Conservation (phyloP, 306 rosid genomes). For the Pachyrhizus erosus region DNA sequence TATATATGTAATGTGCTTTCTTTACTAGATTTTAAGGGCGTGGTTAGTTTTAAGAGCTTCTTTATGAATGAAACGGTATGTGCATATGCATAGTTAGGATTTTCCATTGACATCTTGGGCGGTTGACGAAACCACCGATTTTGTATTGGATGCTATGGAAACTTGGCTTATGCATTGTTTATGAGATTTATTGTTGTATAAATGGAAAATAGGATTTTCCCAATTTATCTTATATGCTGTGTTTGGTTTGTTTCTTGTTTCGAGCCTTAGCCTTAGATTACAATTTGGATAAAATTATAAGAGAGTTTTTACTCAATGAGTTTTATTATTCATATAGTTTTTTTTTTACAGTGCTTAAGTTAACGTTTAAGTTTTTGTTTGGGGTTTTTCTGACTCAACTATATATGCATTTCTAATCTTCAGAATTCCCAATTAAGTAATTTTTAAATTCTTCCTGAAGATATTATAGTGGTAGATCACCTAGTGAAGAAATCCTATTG, state of each 20-base stretch:
- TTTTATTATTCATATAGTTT: background rate
- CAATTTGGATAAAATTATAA: background rate
- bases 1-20: constrained; percentile 29
- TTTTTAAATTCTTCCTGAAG: too few species aligned
- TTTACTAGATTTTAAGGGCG: constrained; percentile 5
- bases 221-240: background rate
- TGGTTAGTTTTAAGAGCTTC: constrained; percentile 19
- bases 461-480: too few species aligned
- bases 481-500: too few species aligned
- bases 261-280: background rate
- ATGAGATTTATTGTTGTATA: constrained; percentile 5
- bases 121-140: constrained; percentile 44
- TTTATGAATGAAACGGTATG: background rate
- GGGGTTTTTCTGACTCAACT: background rate
- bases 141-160: constrained; percentile 51
- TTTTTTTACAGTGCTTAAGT: background rate
- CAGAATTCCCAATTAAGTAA: too few species aligned
- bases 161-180: constrained; percentile 28
- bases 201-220: background rate
- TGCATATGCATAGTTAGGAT: constrained; percentile 24
- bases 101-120: constrained; percentile 43
- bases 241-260: background rate
- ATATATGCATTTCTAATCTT: too few species aligned
- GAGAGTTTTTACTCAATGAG: background rate
- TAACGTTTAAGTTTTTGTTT: too few species aligned